phyloP scores from a whole-genome alignment of 75 land plant species.

The Chamaecyparis obtusa region DNA sequence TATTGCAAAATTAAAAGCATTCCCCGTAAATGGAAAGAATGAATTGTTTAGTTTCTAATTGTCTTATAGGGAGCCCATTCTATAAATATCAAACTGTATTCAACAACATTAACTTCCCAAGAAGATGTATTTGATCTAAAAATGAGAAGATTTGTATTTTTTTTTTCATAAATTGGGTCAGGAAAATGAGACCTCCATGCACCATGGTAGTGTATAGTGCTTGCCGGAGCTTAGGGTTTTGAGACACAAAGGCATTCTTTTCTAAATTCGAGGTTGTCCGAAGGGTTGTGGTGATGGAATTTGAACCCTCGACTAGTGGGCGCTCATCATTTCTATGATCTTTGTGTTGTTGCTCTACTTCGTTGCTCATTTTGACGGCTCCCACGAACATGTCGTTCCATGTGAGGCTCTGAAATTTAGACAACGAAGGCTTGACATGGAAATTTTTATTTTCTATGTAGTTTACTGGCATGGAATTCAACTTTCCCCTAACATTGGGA shows the following conservation, averaged over 20 bases:
- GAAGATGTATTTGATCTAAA: too few species aligned
- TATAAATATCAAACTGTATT: too few species aligned
- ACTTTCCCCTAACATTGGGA: neutral
- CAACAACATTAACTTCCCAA: too few species aligned
- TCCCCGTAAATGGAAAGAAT: too few species aligned
- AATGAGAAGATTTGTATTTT: too few species aligned
- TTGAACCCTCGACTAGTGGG: neutral
- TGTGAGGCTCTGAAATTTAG: neutral
- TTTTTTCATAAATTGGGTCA: too few species aligned
- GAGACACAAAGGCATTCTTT: too few species aligned
- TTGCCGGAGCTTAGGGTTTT: conserved; percentile 46
- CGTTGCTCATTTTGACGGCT: neutral
- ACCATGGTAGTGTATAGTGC: conserved; percentile 93
- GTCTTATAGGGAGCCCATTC: too few species aligned
- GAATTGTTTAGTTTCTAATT: too few species aligned
- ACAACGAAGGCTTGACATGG: neutral
- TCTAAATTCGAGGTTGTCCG: too few species aligned
- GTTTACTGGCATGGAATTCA: neutral
- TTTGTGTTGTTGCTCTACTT: neutral
- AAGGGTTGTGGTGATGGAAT: neutral
- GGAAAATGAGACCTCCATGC: conserved; percentile 67
- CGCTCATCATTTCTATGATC: too few species aligned
- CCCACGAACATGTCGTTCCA: conserved; percentile 1
- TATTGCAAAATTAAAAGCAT: too few species aligned
- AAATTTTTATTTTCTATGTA: neutral